Evolutionary conservation across 2,329 filamentous ascomycete genomes (phyloP).

Genomic region (Colletotrichum karsti): DNA sequence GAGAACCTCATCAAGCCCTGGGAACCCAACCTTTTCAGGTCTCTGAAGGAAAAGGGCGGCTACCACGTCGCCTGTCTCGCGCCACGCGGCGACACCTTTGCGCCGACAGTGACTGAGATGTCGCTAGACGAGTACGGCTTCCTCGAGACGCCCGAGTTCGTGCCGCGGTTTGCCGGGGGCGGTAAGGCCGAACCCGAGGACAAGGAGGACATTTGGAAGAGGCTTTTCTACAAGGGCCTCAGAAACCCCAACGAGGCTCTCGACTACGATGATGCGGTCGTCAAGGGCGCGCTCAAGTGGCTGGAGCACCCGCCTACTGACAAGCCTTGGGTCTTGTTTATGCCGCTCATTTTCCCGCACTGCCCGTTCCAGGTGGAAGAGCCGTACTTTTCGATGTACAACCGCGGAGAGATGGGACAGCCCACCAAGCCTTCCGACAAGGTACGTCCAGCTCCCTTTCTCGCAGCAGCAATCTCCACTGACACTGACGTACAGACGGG

Average conservation of each 20-base stretch:
- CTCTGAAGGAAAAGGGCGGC: conserved; percentile 47
- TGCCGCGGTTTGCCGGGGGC: conserved; percentile 38
- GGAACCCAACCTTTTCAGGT: conserved; percentile 56
- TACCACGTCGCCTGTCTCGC: conserved; percentile 57
- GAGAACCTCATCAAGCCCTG: conserved; percentile 57
- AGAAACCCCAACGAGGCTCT: conserved; percentile 44
- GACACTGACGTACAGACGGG: conserved; percentile 40
- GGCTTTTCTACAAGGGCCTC: conserved; percentile 51
- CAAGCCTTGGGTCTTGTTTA: conserved; percentile 51
- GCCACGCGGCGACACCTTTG: conserved; percentile 51
- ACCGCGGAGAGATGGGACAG: conserved; percentile 38
- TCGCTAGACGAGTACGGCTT: conserved; percentile 55
- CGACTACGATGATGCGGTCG: conserved; percentile 54
- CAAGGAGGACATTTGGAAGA: conserved; percentile 44
- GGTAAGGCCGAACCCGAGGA: conserved; percentile 17
- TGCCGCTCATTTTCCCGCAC: conserved; percentile 53
- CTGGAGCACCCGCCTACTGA: conserved; percentile 49
- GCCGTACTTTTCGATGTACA: conserved; percentile 56
- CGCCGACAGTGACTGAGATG: conserved; percentile 51
- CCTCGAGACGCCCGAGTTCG: conserved; percentile 44
- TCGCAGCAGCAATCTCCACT: background rate
- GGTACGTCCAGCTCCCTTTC: background rate
- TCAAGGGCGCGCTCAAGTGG: conserved; percentile 51
- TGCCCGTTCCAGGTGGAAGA: conserved; percentile 58
- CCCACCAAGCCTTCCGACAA: conserved; percentile 13